Evolutionary conservation across 805 yeast genomes (phyloP).

Genomic region (Starmerella vitae): DNA sequence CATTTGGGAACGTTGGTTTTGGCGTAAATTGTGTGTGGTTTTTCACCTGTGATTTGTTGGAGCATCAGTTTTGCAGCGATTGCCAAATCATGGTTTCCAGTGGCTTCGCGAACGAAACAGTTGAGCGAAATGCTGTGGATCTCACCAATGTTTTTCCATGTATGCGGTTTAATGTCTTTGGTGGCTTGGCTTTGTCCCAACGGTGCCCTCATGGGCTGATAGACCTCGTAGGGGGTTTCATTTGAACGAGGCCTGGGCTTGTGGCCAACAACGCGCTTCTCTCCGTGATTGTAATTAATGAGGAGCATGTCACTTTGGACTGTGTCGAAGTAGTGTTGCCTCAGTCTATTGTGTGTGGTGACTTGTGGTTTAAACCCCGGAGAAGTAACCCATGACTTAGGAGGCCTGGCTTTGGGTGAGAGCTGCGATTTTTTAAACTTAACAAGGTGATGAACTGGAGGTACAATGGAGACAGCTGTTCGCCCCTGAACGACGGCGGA

Average conservation of each 20-base stretch:
- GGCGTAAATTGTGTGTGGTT: constrained; percentile 60
- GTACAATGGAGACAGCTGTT: constrained; percentile 54
- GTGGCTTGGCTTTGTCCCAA: constrained; percentile 60
- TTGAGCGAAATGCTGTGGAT: constrained; percentile 56
- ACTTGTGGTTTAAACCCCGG: constrained; percentile 63
- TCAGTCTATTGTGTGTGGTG: constrained; percentile 66
- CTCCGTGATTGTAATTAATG: constrained; percentile 56
- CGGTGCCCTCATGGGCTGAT: constrained; percentile 67
- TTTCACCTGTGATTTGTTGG: constrained; percentile 88
- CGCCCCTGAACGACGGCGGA: constrained; percentile 18
- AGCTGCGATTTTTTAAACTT: constrained; percentile 59
- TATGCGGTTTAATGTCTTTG: constrained; percentile 57
- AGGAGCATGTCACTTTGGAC: constrained; percentile 65
- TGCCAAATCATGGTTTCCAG: constrained; percentile 55
- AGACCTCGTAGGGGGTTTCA: constrained; percentile 73
- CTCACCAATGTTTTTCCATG: constrained; percentile 57
- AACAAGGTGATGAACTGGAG: constrained; percentile 86
- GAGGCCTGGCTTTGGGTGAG: constrained; percentile 56
- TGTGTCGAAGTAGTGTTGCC: constrained; percentile 62
- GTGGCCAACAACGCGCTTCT: constrained; percentile 36
- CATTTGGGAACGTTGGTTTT: constrained; percentile 71
- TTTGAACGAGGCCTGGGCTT: constrained; percentile 78
- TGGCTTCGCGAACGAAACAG: constrained; percentile 52
- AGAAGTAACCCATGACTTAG: constrained; percentile 64
- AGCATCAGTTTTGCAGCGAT: constrained; percentile 65